Evolutionary conservation across 352 stramenopile genomes (phyloP), one percentile per base, ranked within the genome.

Genomic region (Hyaloperonospora arabidopsidis): DNA sequence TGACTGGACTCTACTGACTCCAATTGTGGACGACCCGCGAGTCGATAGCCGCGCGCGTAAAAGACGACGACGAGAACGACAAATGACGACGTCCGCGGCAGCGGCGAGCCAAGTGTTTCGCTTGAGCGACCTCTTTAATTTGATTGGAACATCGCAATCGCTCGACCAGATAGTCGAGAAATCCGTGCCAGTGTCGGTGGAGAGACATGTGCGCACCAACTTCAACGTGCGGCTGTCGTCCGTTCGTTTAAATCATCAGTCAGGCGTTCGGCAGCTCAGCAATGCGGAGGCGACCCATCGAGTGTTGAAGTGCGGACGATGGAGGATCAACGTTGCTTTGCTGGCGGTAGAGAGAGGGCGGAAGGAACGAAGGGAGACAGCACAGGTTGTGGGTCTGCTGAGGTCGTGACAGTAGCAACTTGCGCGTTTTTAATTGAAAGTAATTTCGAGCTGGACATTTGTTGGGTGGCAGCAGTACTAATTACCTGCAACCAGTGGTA

Each of bases 161-260:
- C 25, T 32, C 25, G 25, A 32, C 25, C 40, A 49, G 23, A 29
- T 21, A 45, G 17, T 54, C 7, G 39, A 38, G 32, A 7, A 38
- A 40, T 36, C 35, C 49, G 49, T 58, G 40, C 52, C 52, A 57
- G 22, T 55, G 45, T 2, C 25, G 25, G 23, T 11, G 23, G 8
- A 60, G 28, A 59, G 45, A 64, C 21, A 32, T 32, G 25, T 32
- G 56, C 34, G 44, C 57, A 12, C 18, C 18, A 65, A 66, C 52
- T 66, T 66, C 52, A 62, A 65, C 53, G 14, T 61, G 10, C 34
- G 18, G n/a, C 3, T 14, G 39, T 65, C 58, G 57, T 52, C 23
- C 21, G 38, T 17, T 57, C 35, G 53, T 25, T 18, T 44, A 6
- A 19, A 39, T 13, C 35, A 38, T n/a, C 36, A 25, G 57, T 47